Evolutionary conservation across 2,329 filamentous ascomycete genomes (phyloP), one percentile per base, ranked within the genome.

Genomic region (Ustulina deusta): DNA sequence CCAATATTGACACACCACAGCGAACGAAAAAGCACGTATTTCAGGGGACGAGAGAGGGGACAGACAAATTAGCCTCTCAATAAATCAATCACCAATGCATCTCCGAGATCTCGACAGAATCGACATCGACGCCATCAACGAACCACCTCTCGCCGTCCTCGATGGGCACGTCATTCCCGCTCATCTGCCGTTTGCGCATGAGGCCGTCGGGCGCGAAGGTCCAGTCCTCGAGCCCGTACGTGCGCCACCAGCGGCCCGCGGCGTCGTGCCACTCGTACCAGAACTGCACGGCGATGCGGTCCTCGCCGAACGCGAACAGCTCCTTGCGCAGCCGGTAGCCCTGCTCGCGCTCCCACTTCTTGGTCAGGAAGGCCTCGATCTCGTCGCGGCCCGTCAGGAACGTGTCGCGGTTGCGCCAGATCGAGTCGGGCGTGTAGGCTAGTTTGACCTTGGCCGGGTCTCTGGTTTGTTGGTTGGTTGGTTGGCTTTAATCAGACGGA

Each of bases 221-320:
- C 91, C 91, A 93, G 76, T 93, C 90, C 75, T 93, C 91, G 11
- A 97, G 85, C 0, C 93, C 93, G 75, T 97, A 97, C 51, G 91
- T 94, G n/a, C 93, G 85, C 85, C 91, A 94, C 93, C 93, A 97
- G 78, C 93, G 89, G 42, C 91, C 90, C 1, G 84, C 73, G 7
- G 81, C 80, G 74, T 95, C 92, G 70, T 89, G 86, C 80, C 89
- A 94, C 79, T 97, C 91, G 75, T 95, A 97, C 93, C 93, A 97
- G 78, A 96, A 97, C 76, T 97, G 93, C 25, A 97, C 93, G 0
- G 93, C 93, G 71, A 84, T 86, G 77, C 84, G 91, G 79, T 95
- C 84, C 42, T 90, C 89, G 0, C 81, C 84, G 75, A 93, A 96
- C 0, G 92, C 85, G 79, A 97, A 97, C 0, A 97, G 82, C 77